A percentile compares a stretch with the other conserved stretches of the same genome.
Evolutionary conservation across 2,329 filamentous ascomycete species (phyloP).

Genomic region (Pseudogymnoascus destructans): DNA sequence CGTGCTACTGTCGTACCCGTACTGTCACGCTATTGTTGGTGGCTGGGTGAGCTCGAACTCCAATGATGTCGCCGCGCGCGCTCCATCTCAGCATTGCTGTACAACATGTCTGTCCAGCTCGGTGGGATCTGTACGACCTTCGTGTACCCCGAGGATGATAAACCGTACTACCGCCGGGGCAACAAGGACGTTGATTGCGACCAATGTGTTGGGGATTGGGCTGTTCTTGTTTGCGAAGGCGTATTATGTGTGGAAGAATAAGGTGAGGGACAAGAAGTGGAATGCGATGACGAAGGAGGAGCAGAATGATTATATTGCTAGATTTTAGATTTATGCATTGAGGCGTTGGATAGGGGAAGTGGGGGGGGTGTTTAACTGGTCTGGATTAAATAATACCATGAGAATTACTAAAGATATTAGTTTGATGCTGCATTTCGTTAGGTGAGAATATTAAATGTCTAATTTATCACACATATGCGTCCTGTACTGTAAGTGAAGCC

Average conservation of each 20-base stretch:
- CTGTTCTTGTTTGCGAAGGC: slow-evolving; percentile 33
- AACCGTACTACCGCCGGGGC: slow-evolving; percentile 38
- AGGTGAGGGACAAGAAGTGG: slow-evolving; percentile 31
- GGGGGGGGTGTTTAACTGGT: not conserved
- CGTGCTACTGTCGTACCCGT: slow-evolving; percentile 18
- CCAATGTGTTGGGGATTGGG: slow-evolving; percentile 33
- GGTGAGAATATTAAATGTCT: not conserved
- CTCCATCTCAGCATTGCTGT: slow-evolving; percentile 48
- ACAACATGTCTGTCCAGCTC: slow-evolving; percentile 39
- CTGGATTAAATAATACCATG: not conserved
- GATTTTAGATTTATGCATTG: slow-evolving; percentile 30
- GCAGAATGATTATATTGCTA: slow-evolving; percentile 32
- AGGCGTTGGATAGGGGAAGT: not conserved
- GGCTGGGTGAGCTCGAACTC: slow-evolving; percentile 43
- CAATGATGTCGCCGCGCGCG: slow-evolving; percentile 48
- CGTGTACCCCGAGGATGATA: slow-evolving; percentile 35
- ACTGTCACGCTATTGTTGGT: slow-evolving; percentile 23
- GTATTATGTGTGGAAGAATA: slow-evolving; percentile 36
- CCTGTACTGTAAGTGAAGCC: not conserved
- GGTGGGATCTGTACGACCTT: slow-evolving; percentile 29
- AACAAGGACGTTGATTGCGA: slow-evolving; percentile 40
- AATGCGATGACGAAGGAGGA: slow-evolving; percentile 33
- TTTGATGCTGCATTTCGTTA: not conserved
- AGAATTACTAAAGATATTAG: not conserved
- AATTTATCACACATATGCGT: not conserved